phyloP scores from a whole-genome alignment of 495 filamentous ascomycete species.

The Parachaetomium inaequale region DNA sequence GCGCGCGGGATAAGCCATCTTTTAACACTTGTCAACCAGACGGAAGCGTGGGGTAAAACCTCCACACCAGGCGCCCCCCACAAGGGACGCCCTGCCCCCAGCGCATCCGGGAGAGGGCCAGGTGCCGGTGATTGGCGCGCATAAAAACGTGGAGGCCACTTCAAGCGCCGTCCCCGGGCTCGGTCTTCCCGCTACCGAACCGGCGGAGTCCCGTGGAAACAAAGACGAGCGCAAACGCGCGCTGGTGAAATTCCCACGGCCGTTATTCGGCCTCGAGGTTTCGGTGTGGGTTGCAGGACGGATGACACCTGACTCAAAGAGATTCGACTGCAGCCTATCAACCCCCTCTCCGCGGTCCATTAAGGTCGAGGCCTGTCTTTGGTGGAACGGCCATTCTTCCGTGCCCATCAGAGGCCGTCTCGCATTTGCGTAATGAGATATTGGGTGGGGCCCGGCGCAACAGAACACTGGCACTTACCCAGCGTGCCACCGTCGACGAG shows the following conservation, averaged over 20 bases:
- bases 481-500: background rate
- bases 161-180: constrained; percentile 8
- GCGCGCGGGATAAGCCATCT: background rate
- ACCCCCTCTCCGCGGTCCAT: background rate
- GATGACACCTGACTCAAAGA: constrained; percentile 9
- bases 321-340: constrained; percentile 4
- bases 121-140: constrained; percentile 16
- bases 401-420: constrained; percentile 10
- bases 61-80: background rate
- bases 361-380: background rate
- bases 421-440: constrained; percentile 1
- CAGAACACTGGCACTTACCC: background rate
- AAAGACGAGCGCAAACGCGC: background rate
- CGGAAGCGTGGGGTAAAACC: constrained; percentile 4
- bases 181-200: constrained; percentile 18
- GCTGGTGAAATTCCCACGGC: background rate
- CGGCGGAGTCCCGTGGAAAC: background rate
- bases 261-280: background rate
- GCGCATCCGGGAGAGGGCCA: background rate
- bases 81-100: background rate
- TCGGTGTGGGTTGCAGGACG: constrained; percentile 1
- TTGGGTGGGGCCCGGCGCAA: constrained; percentile 3
- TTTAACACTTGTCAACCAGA: too few relatives aligned
- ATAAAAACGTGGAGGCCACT: background rate
- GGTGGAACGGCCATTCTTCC: constrained; percentile 11